Conservation (phyloP, 2,329 filamentous ascomycete species). For the Phyllosticta citribraziliensis region DNA sequence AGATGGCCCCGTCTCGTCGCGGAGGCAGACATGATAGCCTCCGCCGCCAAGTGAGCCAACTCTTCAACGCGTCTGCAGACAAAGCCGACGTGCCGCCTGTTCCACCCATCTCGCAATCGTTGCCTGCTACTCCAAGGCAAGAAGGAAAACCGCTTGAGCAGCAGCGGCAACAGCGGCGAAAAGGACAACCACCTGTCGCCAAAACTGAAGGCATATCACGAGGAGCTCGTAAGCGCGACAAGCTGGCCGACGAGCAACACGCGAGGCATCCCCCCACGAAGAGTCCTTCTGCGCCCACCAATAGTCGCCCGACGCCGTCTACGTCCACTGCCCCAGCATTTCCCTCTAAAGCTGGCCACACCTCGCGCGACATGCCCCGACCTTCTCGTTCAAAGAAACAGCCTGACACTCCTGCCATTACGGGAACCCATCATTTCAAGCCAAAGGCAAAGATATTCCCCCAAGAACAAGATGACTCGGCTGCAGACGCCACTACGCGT, state of each 20-base stretch:
- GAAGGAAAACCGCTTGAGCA: not conserved
- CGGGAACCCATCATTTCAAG: too few species aligned
- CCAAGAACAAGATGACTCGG: not conserved
- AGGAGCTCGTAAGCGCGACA: not conserved
- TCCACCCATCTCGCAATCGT: not conserved
- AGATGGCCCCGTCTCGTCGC: not conserved
- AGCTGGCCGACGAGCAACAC: not conserved
- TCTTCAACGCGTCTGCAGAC: not conserved
- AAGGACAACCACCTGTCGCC: not conserved
- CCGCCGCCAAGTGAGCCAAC: not conserved
- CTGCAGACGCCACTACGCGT: not conserved
- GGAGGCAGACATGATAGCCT: not conserved
- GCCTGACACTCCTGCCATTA: too few species aligned
- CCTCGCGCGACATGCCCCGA: too few species aligned
- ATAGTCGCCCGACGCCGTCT: too few species aligned
- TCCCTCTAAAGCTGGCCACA: too few species aligned
- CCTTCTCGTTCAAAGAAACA: too few species aligned
- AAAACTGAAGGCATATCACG: not conserved
- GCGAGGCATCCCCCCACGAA: too few species aligned
- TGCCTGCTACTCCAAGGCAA: not conserved
- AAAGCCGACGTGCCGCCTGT: not conserved
- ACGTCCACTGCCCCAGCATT: too few species aligned
- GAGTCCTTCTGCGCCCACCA: too few species aligned
- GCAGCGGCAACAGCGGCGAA: not conserved
- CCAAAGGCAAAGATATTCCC: not conserved